Evolutionary conservation across 2,329 filamentous ascomycete genomes (phyloP).

Genomic region (Aspergillus fumigatiaffinis): DNA sequence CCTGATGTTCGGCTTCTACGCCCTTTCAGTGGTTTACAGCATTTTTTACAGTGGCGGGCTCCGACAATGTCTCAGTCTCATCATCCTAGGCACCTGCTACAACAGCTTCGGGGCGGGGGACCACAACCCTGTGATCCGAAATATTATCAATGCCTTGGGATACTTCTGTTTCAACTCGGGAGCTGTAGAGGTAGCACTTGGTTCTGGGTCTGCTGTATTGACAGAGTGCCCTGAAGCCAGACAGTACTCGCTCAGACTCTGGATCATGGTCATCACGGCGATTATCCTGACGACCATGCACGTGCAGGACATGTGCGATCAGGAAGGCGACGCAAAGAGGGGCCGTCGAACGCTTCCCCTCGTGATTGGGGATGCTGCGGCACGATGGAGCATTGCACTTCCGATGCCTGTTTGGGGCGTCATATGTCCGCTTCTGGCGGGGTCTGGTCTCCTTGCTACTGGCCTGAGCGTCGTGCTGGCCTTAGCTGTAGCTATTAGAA

Average conservation of each 20-base stretch:
- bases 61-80: background rate
- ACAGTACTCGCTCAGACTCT: background rate
- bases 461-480: background rate
- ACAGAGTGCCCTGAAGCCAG: background rate
- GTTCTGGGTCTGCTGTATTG: background rate
- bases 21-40: background rate
- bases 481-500: background rate
- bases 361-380: background rate
- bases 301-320: conserved; percentile 37
- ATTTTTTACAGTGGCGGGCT: conserved; percentile 3
- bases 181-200: background rate
- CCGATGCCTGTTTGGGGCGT: background rate
- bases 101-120: background rate
- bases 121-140: background rate
- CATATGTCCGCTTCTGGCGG: background rate
- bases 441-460: background rate
- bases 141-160: background rate
- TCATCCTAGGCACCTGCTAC: background rate
- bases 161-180: conserved; percentile 1
- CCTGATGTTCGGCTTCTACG: conserved; percentile 10
- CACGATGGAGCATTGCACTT: background rate
- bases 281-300: conserved; percentile 37
- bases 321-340: conserved; percentile 23
- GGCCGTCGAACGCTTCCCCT: conserved; percentile 16
- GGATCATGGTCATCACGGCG: conserved; percentile 10